A percentile compares a stretch with the other conserved stretches of the same genome.
Evolutionary conservation across 768 basidiomycete genomes (phyloP).

Genomic region (Termitomyces sp.): DNA sequence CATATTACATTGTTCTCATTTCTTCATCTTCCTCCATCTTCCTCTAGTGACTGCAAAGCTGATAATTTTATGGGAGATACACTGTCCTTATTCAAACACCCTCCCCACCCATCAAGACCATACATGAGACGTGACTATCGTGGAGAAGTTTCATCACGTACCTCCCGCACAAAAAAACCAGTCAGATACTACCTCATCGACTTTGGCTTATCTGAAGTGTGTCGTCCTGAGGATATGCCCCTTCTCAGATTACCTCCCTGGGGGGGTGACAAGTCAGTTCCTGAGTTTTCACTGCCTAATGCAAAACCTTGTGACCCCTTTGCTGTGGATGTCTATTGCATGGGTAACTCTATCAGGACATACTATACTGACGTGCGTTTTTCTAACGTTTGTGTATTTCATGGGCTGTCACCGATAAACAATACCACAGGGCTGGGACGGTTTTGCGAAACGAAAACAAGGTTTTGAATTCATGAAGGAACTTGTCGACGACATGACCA

Average conservation of each 20-base stretch:
- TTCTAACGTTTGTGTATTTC: not conserved
- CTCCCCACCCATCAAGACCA: not conserved
- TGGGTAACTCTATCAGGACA: not conserved
- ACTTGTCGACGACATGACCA: not conserved
- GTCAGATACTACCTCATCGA: not conserved
- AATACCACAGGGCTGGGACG: not conserved
- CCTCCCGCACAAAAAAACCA: not conserved
- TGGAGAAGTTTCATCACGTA: not conserved
- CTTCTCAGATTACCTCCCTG: not conserved
- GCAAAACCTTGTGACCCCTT: not conserved
- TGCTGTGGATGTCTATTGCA: not conserved
- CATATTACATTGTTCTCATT: not conserved
- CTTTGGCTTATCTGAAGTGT: not conserved
- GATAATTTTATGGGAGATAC: conserved; percentile 1
- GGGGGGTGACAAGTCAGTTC: not conserved
- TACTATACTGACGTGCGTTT: not conserved
- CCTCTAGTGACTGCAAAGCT: not conserved
- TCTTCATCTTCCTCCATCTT: not conserved
- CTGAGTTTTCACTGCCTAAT: not conserved
- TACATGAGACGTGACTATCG: not conserved
- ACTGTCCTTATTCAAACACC: not conserved
- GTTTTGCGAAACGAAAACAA: not conserved
- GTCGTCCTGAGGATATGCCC: not conserved
- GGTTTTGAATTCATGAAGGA: not conserved
- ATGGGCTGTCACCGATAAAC: not conserved